These are phyloP conservation scores for Senecio squalidus DNA, from an alignment of 140 eudicot species.

Conservation along the genomic window DNA sequence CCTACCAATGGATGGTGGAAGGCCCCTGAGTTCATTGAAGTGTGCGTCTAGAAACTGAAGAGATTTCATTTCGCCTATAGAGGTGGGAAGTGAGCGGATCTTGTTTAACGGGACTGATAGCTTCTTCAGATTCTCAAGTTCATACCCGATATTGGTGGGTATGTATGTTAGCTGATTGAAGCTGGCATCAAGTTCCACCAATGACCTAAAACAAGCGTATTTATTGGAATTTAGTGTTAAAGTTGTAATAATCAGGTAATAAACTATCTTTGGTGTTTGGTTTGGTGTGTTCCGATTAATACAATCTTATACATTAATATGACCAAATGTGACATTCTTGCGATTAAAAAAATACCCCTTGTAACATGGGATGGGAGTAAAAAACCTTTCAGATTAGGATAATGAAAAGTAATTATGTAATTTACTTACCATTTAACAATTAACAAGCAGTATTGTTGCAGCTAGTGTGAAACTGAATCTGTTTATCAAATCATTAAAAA, in stretches of 20 bases:
- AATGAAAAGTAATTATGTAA: background rate
- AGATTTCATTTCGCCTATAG: conserved; percentile 83
- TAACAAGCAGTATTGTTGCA: background rate
- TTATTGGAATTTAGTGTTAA: background rate
- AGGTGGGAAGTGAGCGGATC: conserved; percentile 84
- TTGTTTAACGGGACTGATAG: conserved; percentile 69
- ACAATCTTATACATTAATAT: background rate
- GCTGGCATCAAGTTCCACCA: conserved; percentile 86
- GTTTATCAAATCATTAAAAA: background rate
- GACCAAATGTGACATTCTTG: background rate
- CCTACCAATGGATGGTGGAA: conserved; percentile 66
- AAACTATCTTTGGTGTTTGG: background rate
- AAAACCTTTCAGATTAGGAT: background rate
- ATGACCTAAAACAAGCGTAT: conserved; percentile 47
- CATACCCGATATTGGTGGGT: conserved; percentile 85
- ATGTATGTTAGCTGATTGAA: conserved; percentile 78
- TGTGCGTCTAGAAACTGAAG: conserved; percentile 64
- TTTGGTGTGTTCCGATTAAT: background rate
- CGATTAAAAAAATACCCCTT: too few species aligned
- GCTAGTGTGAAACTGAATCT: background rate
- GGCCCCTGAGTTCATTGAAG: conserved; percentile 79
- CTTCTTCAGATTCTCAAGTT: conserved; percentile 58
- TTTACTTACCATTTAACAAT: background rate
- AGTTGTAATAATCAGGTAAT: background rate
- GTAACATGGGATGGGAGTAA: too few species aligned